These are phyloP conservation scores for Eucalyptus albens DNA, from an alignment of 345 rosid species.

Conservation along the genomic window DNA sequence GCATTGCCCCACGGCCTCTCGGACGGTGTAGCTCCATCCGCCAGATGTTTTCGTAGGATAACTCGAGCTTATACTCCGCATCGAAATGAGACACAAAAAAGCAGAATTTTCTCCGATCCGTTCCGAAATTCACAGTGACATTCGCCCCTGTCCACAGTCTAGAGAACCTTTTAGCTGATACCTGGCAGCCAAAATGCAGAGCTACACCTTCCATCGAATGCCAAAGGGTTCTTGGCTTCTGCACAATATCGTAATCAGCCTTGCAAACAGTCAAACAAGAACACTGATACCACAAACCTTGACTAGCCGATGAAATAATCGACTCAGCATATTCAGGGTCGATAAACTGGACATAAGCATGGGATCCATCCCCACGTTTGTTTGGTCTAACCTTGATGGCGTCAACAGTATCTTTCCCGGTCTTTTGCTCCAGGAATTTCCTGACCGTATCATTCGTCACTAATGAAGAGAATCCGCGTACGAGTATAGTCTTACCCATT, in stretches of 20 bases:
- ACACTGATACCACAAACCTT: slow-evolving; percentile 9
- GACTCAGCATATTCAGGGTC: slow-evolving; percentile 4
- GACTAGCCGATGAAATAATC: slow-evolving; percentile 8
- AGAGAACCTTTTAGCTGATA: slow-evolving; percentile 26
- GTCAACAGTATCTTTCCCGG: slow-evolving; percentile 21
- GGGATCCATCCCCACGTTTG: slow-evolving; percentile 14
- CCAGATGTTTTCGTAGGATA: slow-evolving; percentile 70
- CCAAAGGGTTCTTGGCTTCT: slow-evolving; percentile 31
- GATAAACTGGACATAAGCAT: slow-evolving; percentile 57
- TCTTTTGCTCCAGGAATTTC: slow-evolving; percentile 21
- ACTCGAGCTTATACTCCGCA: slow-evolving; percentile 48
- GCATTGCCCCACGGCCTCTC: slow-evolving; percentile 6
- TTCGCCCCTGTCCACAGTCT: slow-evolving; percentile 24
- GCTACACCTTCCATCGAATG: slow-evolving; percentile 16
- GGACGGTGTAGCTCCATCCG: slow-evolving; percentile 46
- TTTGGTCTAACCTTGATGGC: slow-evolving; percentile 33
- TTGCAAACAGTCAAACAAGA: slow-evolving; percentile 31
- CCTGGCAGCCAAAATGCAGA: slow-evolving; percentile 65
- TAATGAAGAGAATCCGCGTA: slow-evolving; percentile 34
- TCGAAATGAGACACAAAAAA: slow-evolving; percentile 20
- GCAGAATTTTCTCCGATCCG: slow-evolving; percentile 29
- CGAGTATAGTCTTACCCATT: slow-evolving; percentile 55
- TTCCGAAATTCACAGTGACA: slow-evolving; percentile 45
- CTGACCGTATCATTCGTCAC: slow-evolving; percentile 23
- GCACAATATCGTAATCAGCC: slow-evolving; percentile 39